Base-by-base conservation (phyloP, 176 grass and related monocot species). In the Avena atlantica region DNA sequence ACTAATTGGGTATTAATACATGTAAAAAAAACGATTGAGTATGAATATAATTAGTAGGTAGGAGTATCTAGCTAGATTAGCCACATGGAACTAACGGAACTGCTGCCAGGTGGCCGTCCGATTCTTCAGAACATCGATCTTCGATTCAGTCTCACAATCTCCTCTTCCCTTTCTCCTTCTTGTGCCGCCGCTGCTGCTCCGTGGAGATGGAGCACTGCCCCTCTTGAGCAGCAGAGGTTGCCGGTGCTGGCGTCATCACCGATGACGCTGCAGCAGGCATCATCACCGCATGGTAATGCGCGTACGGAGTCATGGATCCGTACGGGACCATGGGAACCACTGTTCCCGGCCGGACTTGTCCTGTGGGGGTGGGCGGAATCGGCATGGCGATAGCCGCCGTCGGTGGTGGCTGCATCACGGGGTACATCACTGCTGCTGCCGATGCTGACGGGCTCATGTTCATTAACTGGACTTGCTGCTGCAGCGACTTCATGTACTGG, bases 401-500 rank as follows among this genome's bases (percentile, higher is more conserved):
- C 7, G 50, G 7, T 2, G 75, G 16, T 4, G 52, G 51, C 12
- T 2, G 6, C 24, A 56, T 1, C 9, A 48, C 15, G 15, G 52
- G 14, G 21, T 61, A 48, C 21, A 74, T 10, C 9, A 14, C 5
- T 1, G 55, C 5, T 47, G 68, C 21, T 47, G 68, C 9, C 49
- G 45, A 34, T 0, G 6, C n/a, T 13, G 2, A 48, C 50, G 16
- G 55, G 37, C 24, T 62, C 70, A 40, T 12, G 45, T 8, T 2
- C 58, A 85, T 76, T 15, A 44, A 19, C 19, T 77, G 45, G 16
- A 76, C 12, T 14, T 60, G 52, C 42, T 74, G 69, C 62, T 78
- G 60, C 37, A 63, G 78, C 19, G 72, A 85, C 47, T 53, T 77
- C 56, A 49, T 52, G 59, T 49, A 65, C 58, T 86, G 15, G 13